Evolutionary conservation across 2,329 filamentous ascomycete species (phyloP), one percentile per base, ranked within the genome.

Genomic region (Herpotrichia juniperi): DNA sequence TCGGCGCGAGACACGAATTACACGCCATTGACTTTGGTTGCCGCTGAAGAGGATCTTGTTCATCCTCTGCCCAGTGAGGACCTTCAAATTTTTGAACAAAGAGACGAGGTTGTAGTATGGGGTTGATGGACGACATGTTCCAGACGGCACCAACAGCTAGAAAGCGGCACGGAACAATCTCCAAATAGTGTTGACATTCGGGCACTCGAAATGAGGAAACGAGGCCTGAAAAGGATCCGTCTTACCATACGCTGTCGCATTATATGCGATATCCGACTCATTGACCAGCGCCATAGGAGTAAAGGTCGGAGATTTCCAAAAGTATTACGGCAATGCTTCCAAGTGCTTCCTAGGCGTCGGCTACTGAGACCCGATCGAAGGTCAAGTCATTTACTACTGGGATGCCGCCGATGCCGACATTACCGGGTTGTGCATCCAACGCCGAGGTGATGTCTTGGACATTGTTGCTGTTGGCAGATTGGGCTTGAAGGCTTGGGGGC

Each of bases 301-400:
- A n/a, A 56, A 62, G 3, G 50, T 56, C 0, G 50, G 39, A 4
- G 51, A 53, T 44, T 61, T 65, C 44, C 54, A 54, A 24, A 66
- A 66, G 19, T 66, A 66, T 1, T 51, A 53, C 1, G 63, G 45
- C 11, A 66, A 30, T 46, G 58, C 86, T 86, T 1, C 83, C 83
- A 10, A 87, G 67, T 12, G 72, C 63, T 39, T 77, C 78, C 83
- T 83, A 87, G 1, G 75, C 76, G 64, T 86, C 79, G 48, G 49
- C 58, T 3, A 44, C 47, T 19, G 53, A 54, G 21, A 62, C 72
- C 9, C 72, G 62, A 42, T 67, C 63, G 32, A 69, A 70, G 37
- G 63, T 58, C 63, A 73, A 64, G 30, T 64, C 67, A 52, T 74
- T 74, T 24, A 72, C 58, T 1, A 62, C 63, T 19, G 56, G 60